Conservation (phyloP, 768 basidiomycete species). For the Panaeolus papilionaceus region DNA sequence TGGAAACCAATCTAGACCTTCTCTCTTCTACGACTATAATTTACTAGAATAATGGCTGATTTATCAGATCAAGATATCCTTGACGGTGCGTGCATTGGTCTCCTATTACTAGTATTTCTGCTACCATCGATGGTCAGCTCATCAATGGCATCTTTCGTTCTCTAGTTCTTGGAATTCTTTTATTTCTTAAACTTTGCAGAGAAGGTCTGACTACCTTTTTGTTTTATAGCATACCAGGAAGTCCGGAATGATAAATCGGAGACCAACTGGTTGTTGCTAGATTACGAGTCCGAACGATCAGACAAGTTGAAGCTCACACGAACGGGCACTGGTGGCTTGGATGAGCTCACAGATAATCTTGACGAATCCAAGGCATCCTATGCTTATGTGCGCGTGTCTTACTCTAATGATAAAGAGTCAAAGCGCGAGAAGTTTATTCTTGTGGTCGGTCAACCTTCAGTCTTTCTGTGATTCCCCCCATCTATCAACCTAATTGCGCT, state of each 20-base stretch:
- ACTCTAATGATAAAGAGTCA: slow-evolving; percentile 87
- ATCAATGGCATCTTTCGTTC: not conserved
- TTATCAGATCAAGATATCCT: slow-evolving; percentile 73
- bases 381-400: slow-evolving; percentile 85
- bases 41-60: slow-evolving; percentile 69
- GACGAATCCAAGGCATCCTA: slow-evolving; percentile 81
- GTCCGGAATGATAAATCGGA: slow-evolving; percentile 86
- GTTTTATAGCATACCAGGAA: slow-evolving; percentile 77
- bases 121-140: not conserved
- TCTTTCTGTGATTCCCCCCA: slow-evolving; percentile 28
- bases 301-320: slow-evolving; percentile 81
- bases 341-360: slow-evolving; percentile 75
- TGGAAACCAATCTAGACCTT: not conserved
- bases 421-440: slow-evolving; percentile 90
- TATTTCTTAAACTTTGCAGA: not conserved
- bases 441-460: slow-evolving; percentile 48
- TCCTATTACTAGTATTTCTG: not conserved
- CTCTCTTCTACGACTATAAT: slow-evolving; percentile 16
- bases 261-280: slow-evolving; percentile 89
- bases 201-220: slow-evolving; percentile 32
- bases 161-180: not conserved
- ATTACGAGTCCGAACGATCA: slow-evolving; percentile 86
- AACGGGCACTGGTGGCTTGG: slow-evolving; percentile 82
- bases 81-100: slow-evolving; percentile 56
- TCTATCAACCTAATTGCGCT: not conserved